Evolutionary conservation across 768 basidiomycete species (phyloP).

Genomic region (Suillus lakei): DNA sequence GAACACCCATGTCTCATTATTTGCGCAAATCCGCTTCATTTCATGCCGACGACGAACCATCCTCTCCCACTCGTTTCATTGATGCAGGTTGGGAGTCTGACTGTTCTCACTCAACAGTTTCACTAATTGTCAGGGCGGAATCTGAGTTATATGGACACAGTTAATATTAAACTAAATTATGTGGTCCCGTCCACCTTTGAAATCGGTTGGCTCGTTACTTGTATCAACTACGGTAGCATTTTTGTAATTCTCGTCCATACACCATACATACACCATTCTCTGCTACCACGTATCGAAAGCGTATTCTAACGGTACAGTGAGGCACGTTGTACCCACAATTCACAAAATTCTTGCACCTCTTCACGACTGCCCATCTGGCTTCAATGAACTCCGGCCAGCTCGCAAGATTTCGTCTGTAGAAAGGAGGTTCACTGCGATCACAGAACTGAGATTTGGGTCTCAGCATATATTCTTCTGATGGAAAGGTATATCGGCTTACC

Average conservation of each 20-base stretch:
- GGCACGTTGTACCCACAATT: slow-evolving; percentile 15
- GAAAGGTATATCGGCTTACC: slow-evolving; percentile 53
- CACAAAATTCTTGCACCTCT: slow-evolving; percentile 17
- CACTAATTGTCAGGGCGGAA: slow-evolving; percentile 1
- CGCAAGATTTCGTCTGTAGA: slow-evolving; percentile 96
- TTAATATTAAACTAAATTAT: slow-evolving; percentile 10
- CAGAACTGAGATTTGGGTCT: slow-evolving; percentile 59
- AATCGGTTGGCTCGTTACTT: neutral
- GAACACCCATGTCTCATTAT: slow-evolving; percentile 41
- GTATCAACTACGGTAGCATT: slow-evolving; percentile 8
- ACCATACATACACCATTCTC: neutral
- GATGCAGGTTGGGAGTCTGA: slow-evolving; percentile 60
- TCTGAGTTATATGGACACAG: neutral
- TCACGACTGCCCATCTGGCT: slow-evolving; percentile 73
- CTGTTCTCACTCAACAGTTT: slow-evolving; percentile 48
- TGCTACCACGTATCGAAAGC: neutral
- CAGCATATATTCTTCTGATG: slow-evolving; percentile 24
- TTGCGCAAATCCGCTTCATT: slow-evolving; percentile 47
- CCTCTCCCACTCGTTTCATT: slow-evolving; percentile 54
- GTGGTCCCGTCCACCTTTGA: neutral
- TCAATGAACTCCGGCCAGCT: slow-evolving; percentile 86
- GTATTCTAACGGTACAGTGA: neutral
- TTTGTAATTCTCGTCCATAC: slow-evolving; percentile 11
- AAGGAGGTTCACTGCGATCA: slow-evolving; percentile 93
- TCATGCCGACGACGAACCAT: slow-evolving; percentile 40